Evolutionary conservation across 495 filamentous ascomycete species (phyloP).

Genomic region (Hyaloscypha bicolor): DNA sequence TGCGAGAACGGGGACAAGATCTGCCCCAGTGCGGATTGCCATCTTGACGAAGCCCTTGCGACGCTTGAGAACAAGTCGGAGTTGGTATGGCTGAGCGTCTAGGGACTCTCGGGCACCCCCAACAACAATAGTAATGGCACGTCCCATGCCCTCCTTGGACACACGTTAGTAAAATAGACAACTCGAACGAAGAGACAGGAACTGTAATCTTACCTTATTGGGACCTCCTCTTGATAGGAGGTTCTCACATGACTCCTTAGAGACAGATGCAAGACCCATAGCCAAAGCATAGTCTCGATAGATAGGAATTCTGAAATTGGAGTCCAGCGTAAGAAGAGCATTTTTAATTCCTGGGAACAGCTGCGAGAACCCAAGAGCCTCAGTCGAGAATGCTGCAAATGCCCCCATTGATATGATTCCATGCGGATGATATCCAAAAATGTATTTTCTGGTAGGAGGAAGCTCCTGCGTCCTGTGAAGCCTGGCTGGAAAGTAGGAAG

Average conservation of each 20-base stretch:
- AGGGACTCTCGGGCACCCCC: constrained; percentile 92
- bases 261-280: constrained; percentile 86
- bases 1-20: constrained; percentile 85
- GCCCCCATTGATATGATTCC: constrained; percentile 97
- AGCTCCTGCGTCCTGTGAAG: constrained; percentile 84
- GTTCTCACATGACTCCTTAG: constrained; percentile 87
- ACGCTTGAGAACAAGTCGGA: constrained; percentile 76
- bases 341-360: constrained; percentile 97
- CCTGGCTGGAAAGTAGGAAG: constrained; percentile 85
- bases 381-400: constrained; percentile 89
- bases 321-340: constrained; percentile 86
- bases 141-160: constrained; percentile 76
- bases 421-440: constrained; percentile 83
- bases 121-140: constrained; percentile 93
- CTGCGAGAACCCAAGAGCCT: constrained; percentile 82
- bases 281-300: constrained; percentile 90
- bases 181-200: not conserved
- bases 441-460: constrained; percentile 85
- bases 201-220: constrained; percentile 51
- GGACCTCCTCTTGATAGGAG: constrained; percentile 74
- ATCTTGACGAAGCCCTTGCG: constrained; percentile 94
- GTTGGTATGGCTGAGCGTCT: constrained; percentile 73
- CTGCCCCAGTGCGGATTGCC: constrained; percentile 85
- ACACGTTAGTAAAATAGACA: not conserved
- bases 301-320: constrained; percentile 91